phyloP scores from a whole-genome alignment of 768 basidiomycete species.

The Leucocoprinus birnbaumii region DNA sequence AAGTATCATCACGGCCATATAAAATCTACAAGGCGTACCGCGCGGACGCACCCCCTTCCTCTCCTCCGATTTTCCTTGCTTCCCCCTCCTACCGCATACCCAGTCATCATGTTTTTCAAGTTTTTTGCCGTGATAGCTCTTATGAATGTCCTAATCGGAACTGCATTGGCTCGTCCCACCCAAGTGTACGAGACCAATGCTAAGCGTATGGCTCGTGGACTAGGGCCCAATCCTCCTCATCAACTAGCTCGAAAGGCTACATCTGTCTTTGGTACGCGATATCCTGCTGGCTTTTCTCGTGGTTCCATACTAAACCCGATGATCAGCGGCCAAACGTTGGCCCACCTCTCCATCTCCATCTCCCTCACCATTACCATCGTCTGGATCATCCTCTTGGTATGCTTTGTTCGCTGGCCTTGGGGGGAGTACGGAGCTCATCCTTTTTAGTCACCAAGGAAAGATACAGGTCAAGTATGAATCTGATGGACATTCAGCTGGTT shows the following conservation, averaged over 20 bases:
- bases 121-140: conserved; percentile 21
- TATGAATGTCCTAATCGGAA: conserved; percentile 17
- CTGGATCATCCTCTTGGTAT: conserved; percentile 16
- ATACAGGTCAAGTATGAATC: conserved; percentile 30
- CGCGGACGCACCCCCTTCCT: too few species aligned
- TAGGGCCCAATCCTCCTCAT: conserved; percentile 33
- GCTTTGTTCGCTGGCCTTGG: not conserved
- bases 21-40: too few species aligned
- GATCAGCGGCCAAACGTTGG: not conserved
- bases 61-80: too few species aligned
- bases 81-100: too few species aligned
- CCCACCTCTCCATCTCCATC: too few species aligned
- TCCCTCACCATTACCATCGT: conserved; percentile 16
- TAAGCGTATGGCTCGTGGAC: conserved; percentile 41
- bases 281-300: not conserved
- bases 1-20: too few species aligned
- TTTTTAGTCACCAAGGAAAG: conserved; percentile 29
- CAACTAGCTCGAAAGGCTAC: conserved; percentile 15
- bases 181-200: conserved; percentile 32
- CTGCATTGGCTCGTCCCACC: conserved; percentile 16
- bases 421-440: too few species aligned
- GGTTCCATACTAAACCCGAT: not conserved
- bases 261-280: not conserved
- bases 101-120: conserved; percentile 16
- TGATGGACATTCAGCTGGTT: conserved; percentile 27